These are phyloP conservation scores for Glaciozyma martinii DNA, from an alignment of 768 basidiomycete species.

Conservation along the genomic window DNA sequence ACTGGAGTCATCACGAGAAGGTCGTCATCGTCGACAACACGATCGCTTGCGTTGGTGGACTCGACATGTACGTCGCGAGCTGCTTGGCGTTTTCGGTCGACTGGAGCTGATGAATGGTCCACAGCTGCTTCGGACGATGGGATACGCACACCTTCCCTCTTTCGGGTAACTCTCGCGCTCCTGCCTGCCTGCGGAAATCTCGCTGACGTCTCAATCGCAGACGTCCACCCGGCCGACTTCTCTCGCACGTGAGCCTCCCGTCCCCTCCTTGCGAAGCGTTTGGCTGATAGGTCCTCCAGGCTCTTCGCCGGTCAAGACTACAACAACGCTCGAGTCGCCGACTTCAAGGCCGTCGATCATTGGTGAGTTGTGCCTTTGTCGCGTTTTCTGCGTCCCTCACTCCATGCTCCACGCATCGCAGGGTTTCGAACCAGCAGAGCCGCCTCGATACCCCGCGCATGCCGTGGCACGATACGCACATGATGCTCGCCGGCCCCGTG, in stretches of 20 bases:
- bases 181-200: not conserved
- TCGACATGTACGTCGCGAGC: conserved; percentile 61
- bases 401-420: not conserved
- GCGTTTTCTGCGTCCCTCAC: too few relatives aligned
- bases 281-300: conserved; percentile 34
- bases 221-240: conserved; percentile 84
- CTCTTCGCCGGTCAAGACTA: conserved; percentile 91
- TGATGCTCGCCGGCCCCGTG: conserved; percentile 68
- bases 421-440: conserved; percentile 27
- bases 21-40: conserved; percentile 79
- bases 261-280: not conserved
- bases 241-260: conserved; percentile 40
- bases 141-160: conserved; percentile 58
- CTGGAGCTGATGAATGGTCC: too few relatives aligned
- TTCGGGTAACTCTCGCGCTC: not conserved
- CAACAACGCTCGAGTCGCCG: conserved; percentile 70
- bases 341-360: conserved; percentile 51
- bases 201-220: conserved; percentile 48
- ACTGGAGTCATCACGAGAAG: conserved; percentile 83
- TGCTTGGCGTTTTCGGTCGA: too few relatives aligned
- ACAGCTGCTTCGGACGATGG: conserved; percentile 71
- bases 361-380: conserved; percentile 8
- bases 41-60: conserved; percentile 76
- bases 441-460: conserved; percentile 25
- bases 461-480: conserved; percentile 52